A percentile compares a stretch with the other conserved stretches of the same genome.
Evolutionary conservation across 176 grass and related monocot species (phyloP).

Genomic region (Juncus effusus): DNA sequence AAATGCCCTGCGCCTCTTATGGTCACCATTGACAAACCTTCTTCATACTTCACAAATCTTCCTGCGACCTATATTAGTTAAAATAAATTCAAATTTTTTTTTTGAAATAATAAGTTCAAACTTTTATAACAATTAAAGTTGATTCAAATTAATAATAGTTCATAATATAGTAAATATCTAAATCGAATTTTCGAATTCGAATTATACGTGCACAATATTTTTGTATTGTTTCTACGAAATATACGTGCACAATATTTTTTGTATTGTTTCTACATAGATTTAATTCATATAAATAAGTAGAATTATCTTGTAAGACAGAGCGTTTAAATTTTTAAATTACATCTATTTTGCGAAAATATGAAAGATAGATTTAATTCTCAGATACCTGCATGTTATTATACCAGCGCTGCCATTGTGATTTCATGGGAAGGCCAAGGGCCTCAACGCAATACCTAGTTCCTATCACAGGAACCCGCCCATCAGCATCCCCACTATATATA

Average conservation of each 20-base stretch:
- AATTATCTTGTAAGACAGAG: too few species aligned
- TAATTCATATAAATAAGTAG: too few species aligned
- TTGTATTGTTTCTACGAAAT: too few species aligned
- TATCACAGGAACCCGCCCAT: conserved; percentile 77
- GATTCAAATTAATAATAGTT: neutral
- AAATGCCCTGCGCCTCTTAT: conserved; percentile 78
- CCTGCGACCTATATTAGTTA: conserved; percentile 56
- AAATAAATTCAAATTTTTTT: neutral
- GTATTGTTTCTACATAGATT: too few species aligned
- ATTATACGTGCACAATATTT: too few species aligned
- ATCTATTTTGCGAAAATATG: too few species aligned
- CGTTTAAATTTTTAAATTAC: too few species aligned
- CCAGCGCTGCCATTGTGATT: conserved; percentile 64
- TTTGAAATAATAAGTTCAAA: neutral
- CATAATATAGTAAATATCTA: too few species aligned
- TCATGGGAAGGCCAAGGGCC: conserved; percentile 45
- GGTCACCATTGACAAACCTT: conserved; percentile 66
- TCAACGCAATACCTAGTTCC: conserved; percentile 72
- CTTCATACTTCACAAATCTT: conserved; percentile 64
- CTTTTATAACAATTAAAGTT: neutral
- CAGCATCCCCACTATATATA: conserved; percentile 53
- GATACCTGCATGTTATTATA: conserved; percentile 66
- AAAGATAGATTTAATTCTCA: too few species aligned
- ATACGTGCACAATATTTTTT: too few species aligned
- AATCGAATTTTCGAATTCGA: too few species aligned